Conservation (phyloP, 2,329 filamentous ascomycete genomes). For the Xylaria sp. region DNA sequence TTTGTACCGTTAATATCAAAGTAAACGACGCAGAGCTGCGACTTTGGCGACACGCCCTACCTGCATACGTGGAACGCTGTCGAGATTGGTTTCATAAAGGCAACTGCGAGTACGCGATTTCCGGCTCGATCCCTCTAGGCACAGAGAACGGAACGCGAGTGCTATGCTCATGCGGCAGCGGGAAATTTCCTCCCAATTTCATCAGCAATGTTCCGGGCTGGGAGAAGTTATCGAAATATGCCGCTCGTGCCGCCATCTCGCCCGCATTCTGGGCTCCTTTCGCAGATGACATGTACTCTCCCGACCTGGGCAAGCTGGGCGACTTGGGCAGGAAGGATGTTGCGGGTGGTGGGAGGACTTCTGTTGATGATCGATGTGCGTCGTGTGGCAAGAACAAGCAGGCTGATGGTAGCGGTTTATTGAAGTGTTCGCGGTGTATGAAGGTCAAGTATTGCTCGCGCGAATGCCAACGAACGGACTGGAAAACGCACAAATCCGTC, state of each 20-base stretch:
- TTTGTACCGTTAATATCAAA: conserved; percentile 44
- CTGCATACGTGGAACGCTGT: conserved; percentile 53
- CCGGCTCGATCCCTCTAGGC: conserved; percentile 46
- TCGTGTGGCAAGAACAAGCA: conserved; percentile 3
- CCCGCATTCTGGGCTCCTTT: conserved; percentile 53
- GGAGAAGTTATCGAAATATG: conserved; percentile 45
- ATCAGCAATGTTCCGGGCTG: conserved; percentile 47
- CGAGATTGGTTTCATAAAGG: conserved; percentile 51
- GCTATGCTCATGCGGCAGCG: conserved; percentile 53
- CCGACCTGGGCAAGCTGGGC: background rate
- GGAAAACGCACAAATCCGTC: conserved; percentile 34
- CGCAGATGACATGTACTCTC: conserved; percentile 6
- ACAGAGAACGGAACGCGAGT: conserved; percentile 44
- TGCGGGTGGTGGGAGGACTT: background rate
- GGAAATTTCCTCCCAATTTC: conserved; percentile 48
- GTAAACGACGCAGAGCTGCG: conserved; percentile 61
- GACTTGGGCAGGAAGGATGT: background rate
- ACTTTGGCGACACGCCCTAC: conserved; percentile 53
- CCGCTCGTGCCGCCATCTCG: conserved; percentile 64
- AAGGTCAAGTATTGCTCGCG: conserved; percentile 35
- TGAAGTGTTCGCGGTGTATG: conserved; percentile 32
- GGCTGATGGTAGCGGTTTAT: conserved; percentile 1
- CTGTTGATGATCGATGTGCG: conserved; percentile 4
- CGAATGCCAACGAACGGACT: conserved; percentile 35
- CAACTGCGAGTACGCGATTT: conserved; percentile 49